Conservation (phyloP, 2,329 filamentous ascomycete species). For the Phialemonium atrogriseum region DNA sequence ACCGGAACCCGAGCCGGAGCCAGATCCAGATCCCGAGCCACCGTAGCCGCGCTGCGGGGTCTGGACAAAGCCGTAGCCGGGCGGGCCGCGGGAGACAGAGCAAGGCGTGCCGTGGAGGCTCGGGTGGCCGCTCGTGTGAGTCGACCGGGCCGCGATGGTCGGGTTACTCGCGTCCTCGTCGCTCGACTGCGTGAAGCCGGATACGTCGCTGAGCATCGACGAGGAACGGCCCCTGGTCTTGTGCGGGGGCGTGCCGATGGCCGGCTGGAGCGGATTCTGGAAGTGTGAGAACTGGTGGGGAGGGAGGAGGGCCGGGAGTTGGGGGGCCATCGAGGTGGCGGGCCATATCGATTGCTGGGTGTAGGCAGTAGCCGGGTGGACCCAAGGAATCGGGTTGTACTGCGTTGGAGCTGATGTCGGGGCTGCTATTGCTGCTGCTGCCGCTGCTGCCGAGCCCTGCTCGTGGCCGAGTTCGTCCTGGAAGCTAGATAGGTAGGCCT, state of each 20-base stretch:
- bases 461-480: conserved; percentile 31
- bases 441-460: not conserved
- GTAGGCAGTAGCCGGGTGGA: conserved; percentile 22
- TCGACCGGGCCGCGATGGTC: conserved; percentile 12
- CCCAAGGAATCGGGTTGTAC: conserved; percentile 8
- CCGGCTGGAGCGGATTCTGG: conserved; percentile 9
- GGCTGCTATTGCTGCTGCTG: not conserved
- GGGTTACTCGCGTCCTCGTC: conserved; percentile 33
- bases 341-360: conserved; percentile 29
- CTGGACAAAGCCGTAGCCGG: conserved; percentile 12
- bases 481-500: conserved; percentile 33
- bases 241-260: conserved; percentile 11
- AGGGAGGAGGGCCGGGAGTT: conserved; percentile 19
- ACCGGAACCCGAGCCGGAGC: conserved; percentile 15
- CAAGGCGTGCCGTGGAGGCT: conserved; percentile 6
- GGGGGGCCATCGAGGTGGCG: conserved; percentile 20
- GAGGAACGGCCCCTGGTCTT: conserved; percentile 51
- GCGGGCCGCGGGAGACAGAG: conserved; percentile 11
- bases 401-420: conserved; percentile 13
- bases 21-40: conserved; percentile 16
- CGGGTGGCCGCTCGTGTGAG: conserved; percentile 2
- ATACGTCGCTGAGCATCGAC: conserved; percentile 59
- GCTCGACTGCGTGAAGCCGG: conserved; percentile 58
- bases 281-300: conserved; percentile 11
- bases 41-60: conserved; percentile 11